Evolutionary conservation across 202 grass and related monocot genomes (phyloP).

Genomic region (Bolboschoenoplectus hybrid): DNA sequence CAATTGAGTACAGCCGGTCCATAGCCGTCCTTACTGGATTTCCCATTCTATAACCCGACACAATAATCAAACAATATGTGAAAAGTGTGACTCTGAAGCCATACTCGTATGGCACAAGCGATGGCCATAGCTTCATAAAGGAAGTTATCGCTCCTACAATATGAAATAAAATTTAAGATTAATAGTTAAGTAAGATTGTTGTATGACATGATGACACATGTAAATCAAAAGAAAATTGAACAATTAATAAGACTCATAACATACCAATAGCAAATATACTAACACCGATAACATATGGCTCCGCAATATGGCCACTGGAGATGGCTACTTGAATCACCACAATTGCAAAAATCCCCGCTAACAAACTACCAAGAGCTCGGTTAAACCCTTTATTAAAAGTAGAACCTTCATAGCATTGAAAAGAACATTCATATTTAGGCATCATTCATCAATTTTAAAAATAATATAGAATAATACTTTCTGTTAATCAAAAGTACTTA

Average conservation of each 20-base stretch:
- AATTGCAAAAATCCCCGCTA: conserved; percentile 74
- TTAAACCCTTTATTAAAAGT: conserved; percentile 87
- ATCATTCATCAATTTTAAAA: conserved; percentile 5
- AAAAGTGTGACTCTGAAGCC: conserved; percentile 85
- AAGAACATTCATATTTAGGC: background rate
- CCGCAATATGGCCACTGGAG: conserved; percentile 65
- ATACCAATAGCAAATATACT: conserved; percentile 85
- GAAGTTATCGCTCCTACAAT: conserved; percentile 68
- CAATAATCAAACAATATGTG: conserved; percentile 83
- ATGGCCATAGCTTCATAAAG: conserved; percentile 85
- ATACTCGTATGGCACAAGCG: conserved; percentile 69
- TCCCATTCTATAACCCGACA: conserved; percentile 82
- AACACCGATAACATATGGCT: conserved; percentile 81
- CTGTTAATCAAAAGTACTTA: conserved; percentile 41
- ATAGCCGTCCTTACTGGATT: conserved; percentile 71
- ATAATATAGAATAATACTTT: conserved; percentile 9
- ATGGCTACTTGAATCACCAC: conserved; percentile 76
- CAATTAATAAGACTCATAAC: conserved; percentile 20
- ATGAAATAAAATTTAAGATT: conserved; percentile 34
- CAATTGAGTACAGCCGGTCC: conserved; percentile 78
- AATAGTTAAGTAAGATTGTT: conserved; percentile 1
- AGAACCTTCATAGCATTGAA: conserved; percentile 53
- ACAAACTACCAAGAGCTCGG: conserved; percentile 68
- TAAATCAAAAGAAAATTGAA: background rate
- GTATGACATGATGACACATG: conserved; percentile 18